Conservation (phyloP, 306 rosid species). For the Alnus glutinosa region DNA sequence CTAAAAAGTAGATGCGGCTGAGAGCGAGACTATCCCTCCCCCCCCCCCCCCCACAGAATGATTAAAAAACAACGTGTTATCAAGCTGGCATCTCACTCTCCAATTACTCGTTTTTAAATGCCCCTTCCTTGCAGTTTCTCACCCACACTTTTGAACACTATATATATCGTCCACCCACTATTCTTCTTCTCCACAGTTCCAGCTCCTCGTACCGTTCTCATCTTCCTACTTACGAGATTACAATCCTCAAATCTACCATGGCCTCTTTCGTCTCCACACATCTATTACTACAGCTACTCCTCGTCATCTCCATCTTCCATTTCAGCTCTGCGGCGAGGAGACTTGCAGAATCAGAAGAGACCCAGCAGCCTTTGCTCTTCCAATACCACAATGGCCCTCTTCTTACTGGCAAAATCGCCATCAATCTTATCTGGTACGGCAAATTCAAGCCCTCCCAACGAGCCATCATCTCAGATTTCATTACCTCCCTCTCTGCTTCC, state of each 20-base stretch:
- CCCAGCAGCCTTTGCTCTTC: constrained; percentile 40
- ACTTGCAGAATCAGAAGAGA: constrained; percentile 31
- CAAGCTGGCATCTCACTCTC: constrained; percentile 37
- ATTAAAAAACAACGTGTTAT: constrained; percentile 32
- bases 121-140: background rate
- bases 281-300: constrained; percentile 14
- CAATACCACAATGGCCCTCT: constrained; percentile 83
- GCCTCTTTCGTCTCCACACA: constrained; percentile 26
- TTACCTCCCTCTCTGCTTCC: constrained; percentile 58
- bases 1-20: constrained; percentile 2
- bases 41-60: background rate
- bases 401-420: constrained; percentile 45
- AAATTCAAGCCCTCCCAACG: constrained; percentile 63
- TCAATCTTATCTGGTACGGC: constrained; percentile 80
- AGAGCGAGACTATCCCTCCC: background rate
- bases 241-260: constrained; percentile 26
- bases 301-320: constrained; percentile 34
- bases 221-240: background rate
- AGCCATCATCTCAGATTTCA: constrained; percentile 59
- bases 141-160: background rate
- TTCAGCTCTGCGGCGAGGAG: constrained; percentile 45
- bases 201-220: background rate
- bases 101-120: background rate
- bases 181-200: background rate
- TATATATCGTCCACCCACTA: constrained; percentile 14